Evolutionary conservation across 768 basidiomycete species (phyloP), one percentile per base, ranked within the genome.

Genomic region (Kwoniella botswanensis): DNA sequence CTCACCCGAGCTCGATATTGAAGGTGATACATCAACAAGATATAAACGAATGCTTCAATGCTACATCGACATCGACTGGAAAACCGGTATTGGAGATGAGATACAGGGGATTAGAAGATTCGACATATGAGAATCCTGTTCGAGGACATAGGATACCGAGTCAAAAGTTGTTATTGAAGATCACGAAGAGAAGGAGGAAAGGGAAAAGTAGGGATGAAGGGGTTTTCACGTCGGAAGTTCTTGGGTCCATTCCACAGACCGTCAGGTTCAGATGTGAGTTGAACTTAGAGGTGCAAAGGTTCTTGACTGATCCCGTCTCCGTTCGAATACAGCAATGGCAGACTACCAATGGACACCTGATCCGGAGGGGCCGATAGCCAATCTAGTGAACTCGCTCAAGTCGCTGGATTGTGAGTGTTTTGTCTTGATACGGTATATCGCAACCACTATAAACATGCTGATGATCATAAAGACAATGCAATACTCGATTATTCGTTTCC

Each of bases 311-410:
- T 42, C 53, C 35, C 35, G 35, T 35, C 35, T 35, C 35, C 52
- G 26, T 4, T 29, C 17, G 41, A n/a, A 17, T 43, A 42, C 68
- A 98, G 96, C 90, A 68, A 93, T 98, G 92, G 92, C 90, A 50
- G 96, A 98, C 82, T 97, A 89, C 81, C 94, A 97, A 83, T 97
- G 90, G 83, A 88, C 90, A 71, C 93, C 93, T 1, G 86, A 91
- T 67, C 84, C 86, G 80, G 82, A 88, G 15, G 93, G 96, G 77
- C 89, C 91, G 2, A 84, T 93, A 3, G 83, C 89, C 2, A 85
- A 88, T 68, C 84, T 98, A 65, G 89, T 92, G 4, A 75, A 86
- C 13, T 88, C 93, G 0, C 90, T 98, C 89, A 88, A 89, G 59
- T 85, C 86, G 6, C 89, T 97, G 87, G 91, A 98, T 74, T 91